phyloP scores from a whole-genome alignment of 2,329 filamentous ascomycete species.

The Penicillium sp. region DNA sequence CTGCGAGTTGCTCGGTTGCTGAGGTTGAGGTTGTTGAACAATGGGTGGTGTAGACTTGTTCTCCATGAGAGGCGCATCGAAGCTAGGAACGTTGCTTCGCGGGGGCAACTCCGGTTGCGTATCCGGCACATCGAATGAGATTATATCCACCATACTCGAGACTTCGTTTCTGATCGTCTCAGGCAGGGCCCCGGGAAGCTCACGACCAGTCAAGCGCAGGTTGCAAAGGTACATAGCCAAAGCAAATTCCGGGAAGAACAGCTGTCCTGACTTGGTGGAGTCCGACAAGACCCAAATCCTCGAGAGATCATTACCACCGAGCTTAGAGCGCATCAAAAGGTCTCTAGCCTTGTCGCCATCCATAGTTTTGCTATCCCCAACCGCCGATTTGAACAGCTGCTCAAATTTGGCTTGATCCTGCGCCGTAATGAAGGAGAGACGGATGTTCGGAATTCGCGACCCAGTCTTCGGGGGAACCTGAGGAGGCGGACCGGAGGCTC shows the following conservation, averaged over 20 bases:
- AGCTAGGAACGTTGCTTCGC: conserved; percentile 63
- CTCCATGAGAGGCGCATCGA: conserved; percentile 52
- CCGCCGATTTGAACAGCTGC: conserved; percentile 92
- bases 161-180: conserved; percentile 92
- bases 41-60: conserved; percentile 47
- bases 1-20: conserved; percentile 64
- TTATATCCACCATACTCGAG: conserved; percentile 99
- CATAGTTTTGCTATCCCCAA: conserved; percentile 75
- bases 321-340: conserved; percentile 76
- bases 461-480: conserved; percentile 57
- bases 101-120: conserved; percentile 53
- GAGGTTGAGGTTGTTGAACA: conserved; percentile 60
- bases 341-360: conserved; percentile 90
- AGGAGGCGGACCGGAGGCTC: conserved; percentile 46
- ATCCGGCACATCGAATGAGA: conserved; percentile 86
- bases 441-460: conserved; percentile 85
- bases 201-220: conserved; percentile 79
- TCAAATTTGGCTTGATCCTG: conserved; percentile 96
- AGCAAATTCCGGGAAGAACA: conserved; percentile 96
- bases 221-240: conserved; percentile 99
- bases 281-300: conserved; percentile 95
- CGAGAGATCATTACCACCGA: conserved; percentile 79
- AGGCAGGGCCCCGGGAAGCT: conserved; percentile 66
- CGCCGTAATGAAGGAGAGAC: conserved; percentile 91
- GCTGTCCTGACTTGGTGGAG: conserved; percentile 90